Evolutionary conservation across 2,329 filamentous ascomycete genomes (phyloP), one percentile per base, ranked within the genome.

Genomic region (Aspergillus unguis): DNA sequence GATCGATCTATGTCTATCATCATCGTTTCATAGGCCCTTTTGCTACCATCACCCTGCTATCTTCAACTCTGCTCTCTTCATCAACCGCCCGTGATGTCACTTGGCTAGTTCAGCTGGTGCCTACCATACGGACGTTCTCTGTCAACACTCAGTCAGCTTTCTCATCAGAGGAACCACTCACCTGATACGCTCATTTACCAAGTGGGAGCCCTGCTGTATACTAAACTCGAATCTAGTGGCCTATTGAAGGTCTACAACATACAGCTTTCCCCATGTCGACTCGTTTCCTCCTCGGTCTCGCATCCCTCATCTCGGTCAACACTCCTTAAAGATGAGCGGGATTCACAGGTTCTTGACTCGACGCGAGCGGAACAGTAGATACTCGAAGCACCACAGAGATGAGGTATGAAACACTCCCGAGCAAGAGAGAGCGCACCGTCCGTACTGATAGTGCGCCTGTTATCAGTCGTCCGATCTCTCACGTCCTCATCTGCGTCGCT

Each of bases 271-370:
- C 48, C 62, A 68, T 67, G 62, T 60, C 58, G 58, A 56, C 44
- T 47, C 50, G 48, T 53, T 29, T 42, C 35, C 28, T 33, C 31
- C 40, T 45, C 49, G 38, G 17, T 50, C 47, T 40, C 45, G 29
- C 50, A 53, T 17, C 44, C 53, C 46, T 47, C 40, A 43, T 45
- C 44, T 31, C 32, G 38, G 26, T 35, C 49, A 36, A 28, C 41
- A 43, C 48, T 33, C 9, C 27, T 31, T 41, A 23, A 55, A 53
- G 17, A 75, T 75, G 72, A 73, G 68, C 60, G 69, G 71, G 1
- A 71, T 75, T 48, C 72, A 73, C 50, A 64, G 68, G 36, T 73
- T 75, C 50, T 65, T 75, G 49, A 71, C 70, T 4, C 69, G 65
- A 48, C 68, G 72, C 37, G 72, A 75, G 52, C 68, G 63, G 47